Conservation (phyloP, 1,284 basidiomycete genomes). For the Cutaneotrichosporon dermatis region DNA sequence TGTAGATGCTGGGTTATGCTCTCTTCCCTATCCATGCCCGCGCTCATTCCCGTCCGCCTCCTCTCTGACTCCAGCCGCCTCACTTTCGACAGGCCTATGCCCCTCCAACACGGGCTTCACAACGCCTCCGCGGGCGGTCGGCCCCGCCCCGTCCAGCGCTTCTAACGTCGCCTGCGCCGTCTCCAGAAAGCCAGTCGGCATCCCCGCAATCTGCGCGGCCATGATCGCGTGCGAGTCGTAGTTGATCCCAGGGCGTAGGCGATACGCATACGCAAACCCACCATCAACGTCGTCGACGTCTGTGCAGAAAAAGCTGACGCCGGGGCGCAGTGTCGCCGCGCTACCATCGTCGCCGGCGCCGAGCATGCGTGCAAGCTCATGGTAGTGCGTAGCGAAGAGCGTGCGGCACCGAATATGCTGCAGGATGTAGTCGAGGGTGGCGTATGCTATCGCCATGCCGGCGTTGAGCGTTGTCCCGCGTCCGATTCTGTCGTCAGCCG, state of each 20-base stretch:
- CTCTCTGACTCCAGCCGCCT: too few species aligned
- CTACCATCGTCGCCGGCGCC: conserved; percentile 42
- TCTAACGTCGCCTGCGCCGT: conserved; percentile 19
- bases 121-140: too few species aligned
- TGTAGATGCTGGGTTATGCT: too few species aligned
- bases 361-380: conserved; percentile 83
- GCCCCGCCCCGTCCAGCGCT: background rate
- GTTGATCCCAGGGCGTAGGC: conserved; percentile 76
- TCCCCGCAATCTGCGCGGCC: conserved; percentile 79
- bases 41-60: too few species aligned
- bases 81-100: too few species aligned
- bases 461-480: conserved; percentile 89
- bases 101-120: too few species aligned
- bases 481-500: conserved; percentile 56
- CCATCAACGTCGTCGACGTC: conserved; percentile 72
- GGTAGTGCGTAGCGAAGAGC: conserved; percentile 95
- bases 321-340: conserved; percentile 35
- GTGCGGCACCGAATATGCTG: conserved; percentile 70
- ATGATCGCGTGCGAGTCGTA: conserved; percentile 84
- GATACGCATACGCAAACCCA: conserved; percentile 74
- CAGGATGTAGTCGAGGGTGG: conserved; percentile 76
- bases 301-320: conserved; percentile 81
- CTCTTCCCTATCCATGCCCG: too few species aligned
- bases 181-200: conserved; percentile 57
- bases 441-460: conserved; percentile 88